phyloP scores from a whole-genome alignment of 2,329 filamentous ascomycete species.

The Alternaria panax region DNA sequence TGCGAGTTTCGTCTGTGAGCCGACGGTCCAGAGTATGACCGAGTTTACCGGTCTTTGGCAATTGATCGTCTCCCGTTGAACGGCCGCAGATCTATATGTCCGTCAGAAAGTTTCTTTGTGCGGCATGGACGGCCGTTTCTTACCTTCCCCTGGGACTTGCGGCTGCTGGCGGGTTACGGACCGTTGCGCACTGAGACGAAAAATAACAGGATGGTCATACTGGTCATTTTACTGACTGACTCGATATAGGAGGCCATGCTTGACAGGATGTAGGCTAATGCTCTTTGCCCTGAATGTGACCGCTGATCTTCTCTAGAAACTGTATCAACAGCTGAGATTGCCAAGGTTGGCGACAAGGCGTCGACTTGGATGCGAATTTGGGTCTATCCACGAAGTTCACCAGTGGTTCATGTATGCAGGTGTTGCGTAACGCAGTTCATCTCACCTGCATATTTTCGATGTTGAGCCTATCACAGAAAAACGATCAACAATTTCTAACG shows the following conservation, averaged over 20 bases:
- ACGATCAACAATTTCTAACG: background rate
- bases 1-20: conserved; percentile 7
- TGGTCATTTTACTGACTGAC: conserved; percentile 11
- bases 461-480: background rate
- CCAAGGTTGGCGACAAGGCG: conserved; percentile 5
- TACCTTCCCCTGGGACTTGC: conserved; percentile 6
- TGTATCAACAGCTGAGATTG: conserved; percentile 5
- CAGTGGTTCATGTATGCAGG: background rate
- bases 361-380: background rate
- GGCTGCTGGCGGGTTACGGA: conserved; percentile 11
- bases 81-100: conserved; percentile 17
- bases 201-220: conserved; percentile 8
- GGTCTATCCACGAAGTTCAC: conserved; percentile 1
- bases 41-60: conserved; percentile 5
- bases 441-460: background rate
- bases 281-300: conserved; percentile 10
- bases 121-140: background rate
- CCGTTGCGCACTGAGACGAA: conserved; percentile 15
- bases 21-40: conserved; percentile 5
- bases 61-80: conserved; percentile 14
- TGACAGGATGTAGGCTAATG: conserved; percentile 19
- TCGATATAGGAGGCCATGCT: conserved; percentile 13
- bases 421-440: background rate
- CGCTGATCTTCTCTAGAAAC: conserved; percentile 17
- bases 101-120: conserved; percentile 15